A percentile compares a stretch with the other conserved stretches of the same genome.
Conservation (phyloP, 352 stramenopile species). For the Globisporangium middletonii region DNA sequence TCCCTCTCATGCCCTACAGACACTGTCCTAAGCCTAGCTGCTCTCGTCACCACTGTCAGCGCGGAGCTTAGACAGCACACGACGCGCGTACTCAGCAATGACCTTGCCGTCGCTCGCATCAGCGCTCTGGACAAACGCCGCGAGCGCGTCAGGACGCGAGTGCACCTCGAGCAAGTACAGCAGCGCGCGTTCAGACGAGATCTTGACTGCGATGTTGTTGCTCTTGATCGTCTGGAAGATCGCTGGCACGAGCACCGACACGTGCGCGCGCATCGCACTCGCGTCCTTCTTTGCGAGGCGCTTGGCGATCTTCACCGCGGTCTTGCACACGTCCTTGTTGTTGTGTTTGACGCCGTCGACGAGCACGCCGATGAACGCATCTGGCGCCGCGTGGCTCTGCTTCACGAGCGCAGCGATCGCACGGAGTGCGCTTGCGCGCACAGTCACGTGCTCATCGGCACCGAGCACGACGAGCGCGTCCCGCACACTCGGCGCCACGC, state of each 20-base stretch:
- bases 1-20: no score
- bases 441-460: conserved; percentile 58
- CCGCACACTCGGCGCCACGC: conserved; percentile 20
- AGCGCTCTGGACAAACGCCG: conserved; percentile 51
- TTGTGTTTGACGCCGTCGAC: conserved; percentile 52
- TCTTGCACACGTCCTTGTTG: conserved; percentile 80
- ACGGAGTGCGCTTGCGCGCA: conserved; percentile 47
- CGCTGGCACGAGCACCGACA: conserved; percentile 59
- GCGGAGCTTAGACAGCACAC: conserved; percentile 85
- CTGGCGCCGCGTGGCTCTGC: conserved; percentile 23
- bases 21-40: conserved; percentile 24
- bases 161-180: conserved; percentile 86
- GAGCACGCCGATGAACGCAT: conserved; percentile 53
- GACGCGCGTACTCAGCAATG: conserved; percentile 82
- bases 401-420: conserved; percentile 59
- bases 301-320: conserved; percentile 69
- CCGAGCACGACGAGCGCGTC: conserved; percentile 35
- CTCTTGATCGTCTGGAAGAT: conserved; percentile 86
- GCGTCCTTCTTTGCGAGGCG: conserved; percentile 64
- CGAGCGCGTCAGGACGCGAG: conserved; percentile 70
- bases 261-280: conserved; percentile 38
- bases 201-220: conserved; percentile 86
- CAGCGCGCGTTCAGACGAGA: conserved; percentile 78
- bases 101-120: conserved; percentile 69
- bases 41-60: conserved; percentile 80